These are phyloP conservation scores for Senna tora DNA, from an alignment of 306 rosid species.

Conservation along the genomic window DNA sequence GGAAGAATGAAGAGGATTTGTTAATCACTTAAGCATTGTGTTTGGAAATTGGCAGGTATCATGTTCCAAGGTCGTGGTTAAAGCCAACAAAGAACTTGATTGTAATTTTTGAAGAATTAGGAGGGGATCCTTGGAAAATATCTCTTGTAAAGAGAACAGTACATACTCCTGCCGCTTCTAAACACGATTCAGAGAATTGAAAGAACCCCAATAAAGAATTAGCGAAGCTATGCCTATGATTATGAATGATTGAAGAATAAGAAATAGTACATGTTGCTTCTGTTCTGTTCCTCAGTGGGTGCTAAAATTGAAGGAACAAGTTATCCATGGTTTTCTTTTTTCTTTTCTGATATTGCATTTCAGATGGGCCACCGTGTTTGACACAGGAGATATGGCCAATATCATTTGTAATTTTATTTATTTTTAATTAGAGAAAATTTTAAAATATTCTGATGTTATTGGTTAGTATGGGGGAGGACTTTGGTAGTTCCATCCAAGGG, in stretches of 20 bases:
- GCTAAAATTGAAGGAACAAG: constrained; percentile 21
- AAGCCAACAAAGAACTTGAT: constrained; percentile 77
- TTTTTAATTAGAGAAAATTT: constrained; percentile 19
- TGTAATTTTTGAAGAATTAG: constrained; percentile 90
- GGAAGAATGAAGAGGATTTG: neutral
- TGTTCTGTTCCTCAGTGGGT: constrained; percentile 1
- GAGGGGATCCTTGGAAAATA: constrained; percentile 81
- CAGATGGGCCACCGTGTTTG: constrained; percentile 1
- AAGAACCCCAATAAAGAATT: constrained; percentile 23
- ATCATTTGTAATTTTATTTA: constrained; percentile 20
- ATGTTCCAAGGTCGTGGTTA: constrained; percentile 95
- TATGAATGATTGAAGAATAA: constrained; percentile 8
- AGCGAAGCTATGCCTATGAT: neutral
- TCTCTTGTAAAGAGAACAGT: constrained; percentile 61
- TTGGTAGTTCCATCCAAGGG: too few relatives aligned
- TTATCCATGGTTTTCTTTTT: neutral
- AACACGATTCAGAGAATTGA: constrained; percentile 39
- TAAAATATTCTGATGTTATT: too few relatives aligned
- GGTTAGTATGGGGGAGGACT: too few relatives aligned
- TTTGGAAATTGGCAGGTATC: constrained; percentile 67
- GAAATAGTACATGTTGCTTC: constrained; percentile 13
- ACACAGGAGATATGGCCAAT: constrained; percentile 30
- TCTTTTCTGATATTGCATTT: constrained; percentile 19
- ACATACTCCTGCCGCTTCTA: constrained; percentile 28
- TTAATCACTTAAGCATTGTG: constrained; percentile 11